phyloP scores from a whole-genome alignment of 306 rosid genomes.

The Prunus dulcis region DNA sequence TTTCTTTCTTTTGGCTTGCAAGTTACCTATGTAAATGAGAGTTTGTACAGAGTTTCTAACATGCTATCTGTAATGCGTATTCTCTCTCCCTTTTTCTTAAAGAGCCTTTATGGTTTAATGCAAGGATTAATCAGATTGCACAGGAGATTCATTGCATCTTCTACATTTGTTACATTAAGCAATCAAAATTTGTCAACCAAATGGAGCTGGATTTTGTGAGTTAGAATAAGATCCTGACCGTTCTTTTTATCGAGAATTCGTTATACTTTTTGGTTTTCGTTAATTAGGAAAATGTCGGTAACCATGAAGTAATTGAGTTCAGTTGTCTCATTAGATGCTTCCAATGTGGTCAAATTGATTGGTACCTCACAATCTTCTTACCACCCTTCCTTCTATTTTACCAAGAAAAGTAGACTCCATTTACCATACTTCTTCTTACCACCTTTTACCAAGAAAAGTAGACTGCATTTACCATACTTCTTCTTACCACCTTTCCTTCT shows the following conservation, averaged over 20 bases:
- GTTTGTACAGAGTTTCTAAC: background rate
- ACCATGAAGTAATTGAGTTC: background rate
- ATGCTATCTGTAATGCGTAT: background rate
- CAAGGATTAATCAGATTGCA: background rate
- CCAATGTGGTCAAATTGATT: background rate
- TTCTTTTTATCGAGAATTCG: background rate
- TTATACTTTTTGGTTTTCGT: background rate
- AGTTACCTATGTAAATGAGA: background rate
- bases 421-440: background rate
- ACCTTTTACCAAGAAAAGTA: too few relatives aligned
- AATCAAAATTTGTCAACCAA: background rate
- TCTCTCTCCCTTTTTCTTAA: background rate
- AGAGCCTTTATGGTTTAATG: too few relatives aligned
- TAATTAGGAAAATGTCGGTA: background rate
- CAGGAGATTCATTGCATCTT: background rate
- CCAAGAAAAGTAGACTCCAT: background rate
- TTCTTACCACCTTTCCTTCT: too few relatives aligned
- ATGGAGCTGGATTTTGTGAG: background rate
- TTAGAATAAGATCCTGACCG: background rate
- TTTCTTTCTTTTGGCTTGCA: background rate
- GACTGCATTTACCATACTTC: too few relatives aligned
- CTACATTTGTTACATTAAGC: background rate
- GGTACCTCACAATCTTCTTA: background rate
- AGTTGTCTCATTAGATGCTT: too few relatives aligned
- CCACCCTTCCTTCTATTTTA: background rate